Base-by-base conservation (phyloP, 495 filamentous ascomycete genomes). In the Geopyxis carbonaria region DNA sequence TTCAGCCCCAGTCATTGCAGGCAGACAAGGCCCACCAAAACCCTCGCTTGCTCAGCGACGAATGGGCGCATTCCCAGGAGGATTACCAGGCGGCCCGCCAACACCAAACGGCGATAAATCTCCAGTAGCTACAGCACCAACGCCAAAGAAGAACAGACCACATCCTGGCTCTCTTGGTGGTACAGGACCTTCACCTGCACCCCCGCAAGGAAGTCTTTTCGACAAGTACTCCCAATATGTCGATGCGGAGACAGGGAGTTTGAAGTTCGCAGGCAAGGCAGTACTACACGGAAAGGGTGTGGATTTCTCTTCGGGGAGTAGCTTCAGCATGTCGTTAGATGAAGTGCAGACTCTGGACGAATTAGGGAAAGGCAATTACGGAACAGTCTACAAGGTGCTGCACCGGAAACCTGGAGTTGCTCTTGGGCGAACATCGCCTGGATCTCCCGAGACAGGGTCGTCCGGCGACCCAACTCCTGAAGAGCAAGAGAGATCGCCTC, bases 321-420 rank as follows among this genome's bases (percentile, higher is more conserved):
- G 74, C 45, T 95, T 99, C 62, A 80, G 66, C 53, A 94, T 99
- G 43, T 95, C 89, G 5, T 64, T 99, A 30, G 87, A 95, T 46
- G 89, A 99, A 52, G 78, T 99, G 2, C 87, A 95, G 50, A 87
- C 78, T 4, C 55, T 99, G 42, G 91, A 94, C 41, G 89, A 99
- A 61, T 61, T 99, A 10, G 89, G 89, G 27, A 99, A 95, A 59
- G 89, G 89, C 14, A 99, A 99, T 51, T 99, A 99, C 50, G 89
- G 89, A 15, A 95, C 87, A 0, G 89, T 99, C 7, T 94, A 91
- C 68, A 93, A 86, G 56, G 89, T 94, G 31, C 71, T 81, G 42
- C 89, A 95, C 61, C 28, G 34, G 31, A 3, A 55, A 35, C 8
- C 23, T 15, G 41, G 10, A 37, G 32, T 13, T 28, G 28, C 15